Conservation (phyloP, 2,329 filamentous ascomycete species). For the Penicillium fuscoglaucum region DNA sequence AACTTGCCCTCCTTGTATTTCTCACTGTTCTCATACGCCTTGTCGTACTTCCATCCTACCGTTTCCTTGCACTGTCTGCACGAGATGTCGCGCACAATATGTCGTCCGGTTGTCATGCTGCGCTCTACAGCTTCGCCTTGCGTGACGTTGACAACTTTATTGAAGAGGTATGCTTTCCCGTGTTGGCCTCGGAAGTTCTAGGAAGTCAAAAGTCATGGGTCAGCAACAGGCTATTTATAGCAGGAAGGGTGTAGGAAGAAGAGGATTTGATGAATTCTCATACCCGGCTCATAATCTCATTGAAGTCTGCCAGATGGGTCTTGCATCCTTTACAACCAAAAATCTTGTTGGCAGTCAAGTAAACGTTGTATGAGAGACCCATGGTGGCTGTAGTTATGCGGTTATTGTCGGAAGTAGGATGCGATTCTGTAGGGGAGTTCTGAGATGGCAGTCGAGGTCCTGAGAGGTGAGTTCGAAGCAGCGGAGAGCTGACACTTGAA, state of each 20-base stretch:
- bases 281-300: constrained; percentile 93
- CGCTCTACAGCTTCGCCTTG: constrained; percentile 81
- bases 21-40: constrained; percentile 85
- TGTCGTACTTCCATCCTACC: constrained; percentile 99
- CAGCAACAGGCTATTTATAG: constrained; percentile 7
- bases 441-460: constrained; percentile 12
- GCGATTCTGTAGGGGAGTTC: not conserved
- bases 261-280: constrained; percentile 12
- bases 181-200: constrained; percentile 98
- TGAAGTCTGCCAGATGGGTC: constrained; percentile 89
- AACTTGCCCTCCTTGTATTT: constrained; percentile 99
- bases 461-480: constrained; percentile 25
- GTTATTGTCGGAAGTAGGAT: constrained; percentile 3
- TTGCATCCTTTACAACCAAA: constrained; percentile 95
- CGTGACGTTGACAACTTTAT: constrained; percentile 87
- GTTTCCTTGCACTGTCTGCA: constrained; percentile 89
- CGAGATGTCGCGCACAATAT: constrained; percentile 88
- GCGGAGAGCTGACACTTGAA: constrained; percentile 3
- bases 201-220: constrained; percentile 8
- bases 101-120: constrained; percentile 95
- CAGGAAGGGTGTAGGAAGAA: not conserved
- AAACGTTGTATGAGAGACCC: constrained; percentile 90
- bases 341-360: constrained; percentile 81
- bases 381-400: constrained; percentile 51
- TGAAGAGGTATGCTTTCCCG: constrained; percentile 96